A percentile compares a stretch with the other conserved stretches of the same genome.
These are phyloP conservation scores for Candida coquimbonensis DNA, from an alignment of 805 yeast species.

Conservation along the genomic window DNA sequence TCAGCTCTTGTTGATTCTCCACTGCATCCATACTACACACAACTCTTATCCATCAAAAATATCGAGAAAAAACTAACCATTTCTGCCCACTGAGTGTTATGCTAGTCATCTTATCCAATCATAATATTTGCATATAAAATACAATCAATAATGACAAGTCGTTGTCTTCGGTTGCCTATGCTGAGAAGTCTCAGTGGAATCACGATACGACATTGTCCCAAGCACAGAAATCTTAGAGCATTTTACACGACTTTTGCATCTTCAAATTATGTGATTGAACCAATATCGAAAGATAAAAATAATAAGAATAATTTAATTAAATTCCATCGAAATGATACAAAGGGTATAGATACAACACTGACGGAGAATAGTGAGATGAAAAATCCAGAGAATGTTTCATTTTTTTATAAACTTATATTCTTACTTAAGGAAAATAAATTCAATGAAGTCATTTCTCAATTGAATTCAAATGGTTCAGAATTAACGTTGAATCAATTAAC, in stretches of 20 bases:
- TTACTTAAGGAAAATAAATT: constrained; percentile 4
- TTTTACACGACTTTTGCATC: constrained; percentile 6
- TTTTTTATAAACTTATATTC: background rate
- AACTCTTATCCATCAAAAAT: background rate
- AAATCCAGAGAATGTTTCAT: background rate
- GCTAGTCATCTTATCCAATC: background rate
- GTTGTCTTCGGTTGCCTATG: background rate
- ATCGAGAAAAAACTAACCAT: background rate
- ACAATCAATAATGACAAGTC: background rate
- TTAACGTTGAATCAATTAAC: constrained; percentile 1
- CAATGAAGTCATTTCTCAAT: constrained; percentile 1
- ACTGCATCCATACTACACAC: too few relatives aligned
- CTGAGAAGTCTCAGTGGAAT: background rate
- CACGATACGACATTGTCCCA: background rate
- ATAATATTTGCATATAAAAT: background rate
- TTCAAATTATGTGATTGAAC: constrained; percentile 1
- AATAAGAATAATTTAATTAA: background rate
- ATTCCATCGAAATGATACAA: background rate
- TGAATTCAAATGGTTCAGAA: constrained; percentile 1
- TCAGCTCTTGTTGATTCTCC: too few relatives aligned
- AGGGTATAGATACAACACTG: background rate
- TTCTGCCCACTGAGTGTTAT: background rate
- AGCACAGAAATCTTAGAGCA: too few relatives aligned
- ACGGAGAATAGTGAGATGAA: too few relatives aligned
- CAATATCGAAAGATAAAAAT: background rate